Evolutionary conservation across 495 filamentous ascomycete species (phyloP), one percentile per base, ranked within the genome.

Genomic region (Penicillium canescens): DNA sequence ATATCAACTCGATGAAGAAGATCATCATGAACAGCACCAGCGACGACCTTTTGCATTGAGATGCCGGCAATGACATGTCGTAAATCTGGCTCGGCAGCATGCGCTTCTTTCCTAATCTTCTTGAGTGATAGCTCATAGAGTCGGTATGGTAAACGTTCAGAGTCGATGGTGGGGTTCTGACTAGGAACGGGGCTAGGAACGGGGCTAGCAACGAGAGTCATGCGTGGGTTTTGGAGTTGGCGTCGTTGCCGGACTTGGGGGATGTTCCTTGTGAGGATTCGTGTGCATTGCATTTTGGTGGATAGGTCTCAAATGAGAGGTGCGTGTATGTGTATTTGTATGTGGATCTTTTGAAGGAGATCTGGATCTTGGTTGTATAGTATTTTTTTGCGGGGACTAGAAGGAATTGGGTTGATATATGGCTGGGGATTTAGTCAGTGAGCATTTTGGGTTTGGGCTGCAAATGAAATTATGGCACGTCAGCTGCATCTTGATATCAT

Each of bases 51-150:
- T 18, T 66, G 63, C 61, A 66, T 63, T 18, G 63, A 56, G 16
- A 52, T 54, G 14, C 57, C 63, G 3, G 60, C 63, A 4, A 66
- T 47, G 2, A 66, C 55, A 34, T 61, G 63, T 8, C 63, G 39
- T 12, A 66, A 34, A 41, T 66, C 61, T 10, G 63, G 63, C 28
- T 64, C 63, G 8, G 51, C 42, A 7, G 60, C 54, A 21, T 52
- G 50, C 1, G 63, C 63, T 24, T 66, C 60, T 44, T 64, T 61
- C 42, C 60, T 55, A 10, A 66, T 66, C 34, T 66, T 66, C 46
- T 59, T 50, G n/a, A 66, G 38, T 0, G 63, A 66, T 3, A 66
- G 52, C 23, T 64, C 55, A 24, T 59, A 66, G 14, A 66, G 52
- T 42, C 61, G 55, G 44, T 61, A 63, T 23, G 63, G 60, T 14